Evolutionary conservation across 176 grass and related monocot genomes (phyloP).

Genomic region (Neostapfia colusana): DNA sequence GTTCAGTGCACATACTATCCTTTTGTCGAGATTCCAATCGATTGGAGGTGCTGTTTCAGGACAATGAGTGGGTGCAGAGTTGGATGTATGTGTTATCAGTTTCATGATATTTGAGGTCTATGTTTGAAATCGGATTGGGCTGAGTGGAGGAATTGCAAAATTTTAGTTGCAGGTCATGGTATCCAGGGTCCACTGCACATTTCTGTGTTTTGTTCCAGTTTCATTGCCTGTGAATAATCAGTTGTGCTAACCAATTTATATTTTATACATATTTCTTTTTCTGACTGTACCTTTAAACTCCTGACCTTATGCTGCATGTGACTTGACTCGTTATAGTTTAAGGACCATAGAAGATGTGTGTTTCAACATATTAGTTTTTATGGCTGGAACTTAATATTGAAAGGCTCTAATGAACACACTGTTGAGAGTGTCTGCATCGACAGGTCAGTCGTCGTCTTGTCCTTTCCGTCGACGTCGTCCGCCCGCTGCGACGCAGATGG

Average conservation of each 20-base stretch:
- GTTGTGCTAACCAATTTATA: background rate
- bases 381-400: background rate
- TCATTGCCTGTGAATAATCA: background rate
- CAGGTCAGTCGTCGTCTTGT: no score
- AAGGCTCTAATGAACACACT: background rate
- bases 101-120: slow-evolving; percentile 11
- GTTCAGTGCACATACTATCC: background rate
- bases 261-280: background rate
- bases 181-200: background rate
- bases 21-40: background rate
- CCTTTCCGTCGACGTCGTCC: no score
- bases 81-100: background rate
- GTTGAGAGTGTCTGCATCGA: background rate
- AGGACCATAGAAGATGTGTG: background rate
- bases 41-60: background rate
- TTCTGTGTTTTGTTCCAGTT: background rate
- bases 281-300: background rate
- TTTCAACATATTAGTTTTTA: background rate
- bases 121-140: background rate
- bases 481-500: slow-evolving; percentile 5
- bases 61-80: background rate
- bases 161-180: background rate
- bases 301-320: background rate
- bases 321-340: no score
- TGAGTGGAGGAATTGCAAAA: background rate